Evolutionary conservation across 768 basidiomycete genomes (phyloP).

Genomic region (Porpolomopsis calyptriformis): DNA sequence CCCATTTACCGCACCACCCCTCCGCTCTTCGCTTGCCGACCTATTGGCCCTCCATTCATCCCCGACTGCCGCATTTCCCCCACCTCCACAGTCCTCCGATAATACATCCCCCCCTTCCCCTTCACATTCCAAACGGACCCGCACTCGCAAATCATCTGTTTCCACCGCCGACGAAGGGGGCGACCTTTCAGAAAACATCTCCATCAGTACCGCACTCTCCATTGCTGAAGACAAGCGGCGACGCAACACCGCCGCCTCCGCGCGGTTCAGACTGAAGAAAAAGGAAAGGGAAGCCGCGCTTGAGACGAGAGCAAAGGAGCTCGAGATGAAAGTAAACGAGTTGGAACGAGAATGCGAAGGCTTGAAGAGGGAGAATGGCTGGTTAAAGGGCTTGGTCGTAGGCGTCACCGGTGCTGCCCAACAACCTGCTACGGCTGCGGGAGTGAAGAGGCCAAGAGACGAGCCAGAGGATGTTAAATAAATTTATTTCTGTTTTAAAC

Average conservation of each 20-base stretch:
- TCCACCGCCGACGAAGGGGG: constrained; percentile 23
- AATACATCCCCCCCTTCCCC: constrained; percentile 18
- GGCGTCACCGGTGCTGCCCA: constrained; percentile 68
- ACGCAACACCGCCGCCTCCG: constrained; percentile 86
- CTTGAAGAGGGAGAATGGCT: constrained; percentile 80
- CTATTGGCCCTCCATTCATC: constrained; percentile 17
- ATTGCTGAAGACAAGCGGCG: constrained; percentile 85
- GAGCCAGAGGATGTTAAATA: not conserved
- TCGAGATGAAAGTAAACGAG: constrained; percentile 67
- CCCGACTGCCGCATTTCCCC: constrained; percentile 15
- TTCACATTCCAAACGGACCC: constrained; percentile 42
- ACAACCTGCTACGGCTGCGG: not conserved
- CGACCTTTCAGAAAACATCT: constrained; percentile 17
- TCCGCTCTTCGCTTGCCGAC: constrained; percentile 19
- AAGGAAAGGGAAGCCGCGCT: constrained; percentile 89
- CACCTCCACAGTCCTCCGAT: constrained; percentile 9
- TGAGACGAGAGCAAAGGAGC: constrained; percentile 75
- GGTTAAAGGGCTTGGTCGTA: constrained; percentile 84
- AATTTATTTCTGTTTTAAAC: not conserved
- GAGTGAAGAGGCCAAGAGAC: not conserved
- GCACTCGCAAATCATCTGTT: constrained; percentile 42
- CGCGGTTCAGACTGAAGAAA: constrained; percentile 91
- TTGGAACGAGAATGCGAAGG: constrained; percentile 89
- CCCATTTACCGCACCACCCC: constrained; percentile 37
- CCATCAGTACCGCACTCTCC: constrained; percentile 19